Percentiles rank a stretch among this genome's conserved stretches.
Conservation (phyloP, 805 yeast genomes). For the Geotrichum ghanense region DNA sequence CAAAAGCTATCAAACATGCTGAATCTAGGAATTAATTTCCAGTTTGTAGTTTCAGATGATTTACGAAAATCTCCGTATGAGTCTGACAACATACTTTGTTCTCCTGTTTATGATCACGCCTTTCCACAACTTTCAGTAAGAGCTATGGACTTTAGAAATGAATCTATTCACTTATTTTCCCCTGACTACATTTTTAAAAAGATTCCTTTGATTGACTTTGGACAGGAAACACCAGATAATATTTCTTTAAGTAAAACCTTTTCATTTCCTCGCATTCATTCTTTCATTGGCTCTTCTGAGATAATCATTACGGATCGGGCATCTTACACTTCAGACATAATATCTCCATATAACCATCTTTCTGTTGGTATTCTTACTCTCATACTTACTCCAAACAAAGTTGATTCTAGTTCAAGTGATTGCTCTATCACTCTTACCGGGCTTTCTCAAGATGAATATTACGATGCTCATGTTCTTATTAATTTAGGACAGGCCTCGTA, state of each 20-base stretch:
- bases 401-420: slow-evolving; percentile 1
- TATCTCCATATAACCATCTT: slow-evolving; percentile 16
- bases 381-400: neutral
- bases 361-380: slow-evolving; percentile 11
- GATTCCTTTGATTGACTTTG: too few species aligned
- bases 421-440: slow-evolving; percentile 11
- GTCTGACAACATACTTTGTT: neutral
- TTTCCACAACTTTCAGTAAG: slow-evolving; percentile 9
- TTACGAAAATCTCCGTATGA: slow-evolving; percentile 4
- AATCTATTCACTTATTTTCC: slow-evolving; percentile 12
- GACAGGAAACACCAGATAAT: too few species aligned
- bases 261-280: too few species aligned
- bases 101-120: neutral
- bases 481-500: neutral
- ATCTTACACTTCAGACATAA: slow-evolving; percentile 3
- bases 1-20: too few species aligned
- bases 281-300: slow-evolving; percentile 1
- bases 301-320: neutral
- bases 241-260: too few species aligned
- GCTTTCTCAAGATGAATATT: slow-evolving; percentile 14
- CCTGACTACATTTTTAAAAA: slow-evolving; percentile 8
- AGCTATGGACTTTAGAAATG: slow-evolving; percentile 11
- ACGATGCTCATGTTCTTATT: slow-evolving; percentile 14
- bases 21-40: slow-evolving; percentile 3
- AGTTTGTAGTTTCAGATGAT: slow-evolving; percentile 6